Conservation (phyloP, 768 basidiomycete genomes). For the Cystobasidiopsis lactophilus region DNA sequence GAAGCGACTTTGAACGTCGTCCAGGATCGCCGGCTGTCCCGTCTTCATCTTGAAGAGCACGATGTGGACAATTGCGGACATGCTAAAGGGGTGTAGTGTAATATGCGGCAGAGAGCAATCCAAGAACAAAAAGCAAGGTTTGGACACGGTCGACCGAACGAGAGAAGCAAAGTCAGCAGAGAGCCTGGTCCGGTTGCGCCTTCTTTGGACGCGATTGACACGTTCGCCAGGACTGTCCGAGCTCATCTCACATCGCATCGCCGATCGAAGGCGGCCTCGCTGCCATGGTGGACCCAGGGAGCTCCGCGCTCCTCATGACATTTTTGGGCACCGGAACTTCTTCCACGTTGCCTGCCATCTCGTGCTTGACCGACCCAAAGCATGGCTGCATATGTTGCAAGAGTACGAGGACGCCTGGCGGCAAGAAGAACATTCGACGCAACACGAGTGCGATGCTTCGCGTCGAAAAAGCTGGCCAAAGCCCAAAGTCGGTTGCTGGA, state of each 20-base stretch:
- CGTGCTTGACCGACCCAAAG: slow-evolving; percentile 48
- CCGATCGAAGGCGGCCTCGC: not conserved
- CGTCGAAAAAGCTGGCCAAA: slow-evolving; percentile 21
- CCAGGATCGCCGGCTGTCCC: not conserved
- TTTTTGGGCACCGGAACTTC: too few species aligned
- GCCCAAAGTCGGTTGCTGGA: slow-evolving; percentile 32
- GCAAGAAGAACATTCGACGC: slow-evolving; percentile 60
- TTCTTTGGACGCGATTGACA: too few species aligned
- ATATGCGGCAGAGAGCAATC: not conserved
- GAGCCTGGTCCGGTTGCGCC: not conserved
- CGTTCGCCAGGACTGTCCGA: not conserved
- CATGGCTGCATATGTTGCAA: slow-evolving; percentile 40
- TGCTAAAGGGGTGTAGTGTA: not conserved
- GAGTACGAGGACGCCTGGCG: slow-evolving; percentile 34
- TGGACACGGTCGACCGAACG: not conserved
- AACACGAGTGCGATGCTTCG: slow-evolving; percentile 57
- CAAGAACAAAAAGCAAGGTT: not conserved
- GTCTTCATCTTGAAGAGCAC: not conserved
- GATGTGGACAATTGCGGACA: not conserved
- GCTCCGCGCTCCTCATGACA: not conserved
- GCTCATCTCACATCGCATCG: not conserved
- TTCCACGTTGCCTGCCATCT: slow-evolving; percentile 28
- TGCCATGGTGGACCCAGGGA: not conserved
- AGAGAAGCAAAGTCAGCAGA: not conserved
- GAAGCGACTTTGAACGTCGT: not conserved